These are phyloP conservation scores for Claviceps arundinis DNA, from an alignment of 2,329 filamentous ascomycete species.

Conservation along the genomic window DNA sequence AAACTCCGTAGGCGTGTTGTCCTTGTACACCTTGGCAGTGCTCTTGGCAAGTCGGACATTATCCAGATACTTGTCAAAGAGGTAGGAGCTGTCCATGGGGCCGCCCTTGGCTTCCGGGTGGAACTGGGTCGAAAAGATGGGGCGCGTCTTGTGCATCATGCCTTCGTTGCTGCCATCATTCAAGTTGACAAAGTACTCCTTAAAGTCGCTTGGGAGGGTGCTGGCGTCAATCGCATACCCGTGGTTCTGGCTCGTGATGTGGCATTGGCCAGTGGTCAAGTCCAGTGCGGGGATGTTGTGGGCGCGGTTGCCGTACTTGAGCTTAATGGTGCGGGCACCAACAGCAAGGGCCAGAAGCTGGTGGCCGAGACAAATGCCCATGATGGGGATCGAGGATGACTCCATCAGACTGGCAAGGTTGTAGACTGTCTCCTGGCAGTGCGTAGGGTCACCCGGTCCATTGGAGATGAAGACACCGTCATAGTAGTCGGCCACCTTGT, in stretches of 20 bases:
- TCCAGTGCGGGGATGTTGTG: conserved; percentile 97
- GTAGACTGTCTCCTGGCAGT: conserved; percentile 89
- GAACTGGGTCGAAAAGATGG: conserved; percentile 98
- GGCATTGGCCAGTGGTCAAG: conserved; percentile 89
- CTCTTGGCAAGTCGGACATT: conserved; percentile 84
- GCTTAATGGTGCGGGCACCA: conserved; percentile 83
- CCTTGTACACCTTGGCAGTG: conserved; percentile 63
- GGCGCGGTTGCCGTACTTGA: conserved; percentile 98
- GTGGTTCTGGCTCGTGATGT: conserved; percentile 98
- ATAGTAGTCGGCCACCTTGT: conserved; percentile 96
- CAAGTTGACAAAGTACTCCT: conserved; percentile 96
- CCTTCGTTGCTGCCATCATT: conserved; percentile 97
- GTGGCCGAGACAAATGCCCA: conserved; percentile 96
- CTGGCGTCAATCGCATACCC: conserved; percentile 85
- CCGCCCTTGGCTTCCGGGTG: conserved; percentile 97
- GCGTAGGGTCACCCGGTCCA: conserved; percentile 92
- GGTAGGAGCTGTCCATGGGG: conserved; percentile 85
- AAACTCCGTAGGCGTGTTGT: conserved; percentile 76
- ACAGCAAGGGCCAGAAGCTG: conserved; percentile 85
- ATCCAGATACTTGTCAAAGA: conserved; percentile 93
- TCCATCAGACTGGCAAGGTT: conserved; percentile 86
- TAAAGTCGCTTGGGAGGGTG: conserved; percentile 76
- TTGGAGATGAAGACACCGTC: conserved; percentile 99
- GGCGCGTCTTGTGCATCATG: conserved; percentile 89
- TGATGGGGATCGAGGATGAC: conserved; percentile 77